Percentiles rank a stretch among this genome's conserved stretches.
phyloP scores from a whole-genome alignment of 345 rosid genomes.

The Rhizophora apiculata region DNA sequence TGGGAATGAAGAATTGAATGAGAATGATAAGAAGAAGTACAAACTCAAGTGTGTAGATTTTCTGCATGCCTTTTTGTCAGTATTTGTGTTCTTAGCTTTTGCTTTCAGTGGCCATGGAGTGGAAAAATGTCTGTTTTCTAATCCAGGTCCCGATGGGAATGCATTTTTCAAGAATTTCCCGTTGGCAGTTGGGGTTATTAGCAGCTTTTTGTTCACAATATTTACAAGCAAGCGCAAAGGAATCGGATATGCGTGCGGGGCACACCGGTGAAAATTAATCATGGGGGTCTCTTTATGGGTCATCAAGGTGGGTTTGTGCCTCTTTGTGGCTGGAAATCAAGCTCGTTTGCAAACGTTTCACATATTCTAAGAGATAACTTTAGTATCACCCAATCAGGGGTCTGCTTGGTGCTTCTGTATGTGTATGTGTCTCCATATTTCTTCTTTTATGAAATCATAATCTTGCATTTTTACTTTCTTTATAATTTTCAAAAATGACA shows the following conservation, averaged over 20 bases:
- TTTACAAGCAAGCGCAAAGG: conserved; percentile 55
- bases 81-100: conserved; percentile 45
- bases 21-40: neutral
- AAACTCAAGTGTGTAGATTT: conserved; percentile 32
- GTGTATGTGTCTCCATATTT: no score
- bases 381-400: no score
- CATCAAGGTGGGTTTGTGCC: no score
- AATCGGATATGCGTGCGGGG: conserved; percentile 30
- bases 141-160: conserved; percentile 18
- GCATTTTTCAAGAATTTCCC: conserved; percentile 30
- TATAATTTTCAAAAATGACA: no score
- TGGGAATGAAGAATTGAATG: neutral
- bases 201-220: conserved; percentile 39
- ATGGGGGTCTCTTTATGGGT: no score
- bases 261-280: neutral
- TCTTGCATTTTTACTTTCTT: no score
- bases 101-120: conserved; percentile 39
- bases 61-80: conserved; percentile 45
- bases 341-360: no score
- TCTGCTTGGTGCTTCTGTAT: no score
- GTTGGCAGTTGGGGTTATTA: conserved; percentile 31
- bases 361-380: no score
- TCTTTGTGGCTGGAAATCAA: no score
- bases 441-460: no score
- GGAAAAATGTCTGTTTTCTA: conserved; percentile 34